Evolutionary conservation across 306 rosid genomes (phyloP), one percentile per base, ranked within the genome.

Genomic region (Pachyrhizus erosus): DNA sequence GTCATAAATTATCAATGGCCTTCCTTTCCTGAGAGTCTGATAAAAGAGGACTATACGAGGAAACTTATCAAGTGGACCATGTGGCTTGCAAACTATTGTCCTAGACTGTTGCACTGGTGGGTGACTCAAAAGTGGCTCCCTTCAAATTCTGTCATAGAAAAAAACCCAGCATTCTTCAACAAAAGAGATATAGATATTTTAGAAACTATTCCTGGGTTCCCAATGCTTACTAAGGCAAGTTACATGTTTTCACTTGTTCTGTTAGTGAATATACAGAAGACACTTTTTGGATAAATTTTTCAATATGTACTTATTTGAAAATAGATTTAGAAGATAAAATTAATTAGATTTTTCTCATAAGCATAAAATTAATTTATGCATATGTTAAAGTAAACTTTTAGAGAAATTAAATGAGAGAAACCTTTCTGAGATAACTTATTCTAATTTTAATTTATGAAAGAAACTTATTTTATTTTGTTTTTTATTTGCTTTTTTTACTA

Each of bases 91-190:
- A 87, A 84, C 2, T 86, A 84, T 85, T 85, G 80, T 37, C 98
- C 99, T 5, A 87, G 81, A 15, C 80, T 95, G 0, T 78, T 95
- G 68, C 88, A 87, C 40, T 95, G 99, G 99, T 90, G 94, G 97
- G 92, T 87, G 18, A 87, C 91, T 77, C 99, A 88, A 70, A 95
- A 90, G 72, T 95, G 97, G 97, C 89, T 95, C 70, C 99, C 99
- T 84, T 90, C 99, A 72, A 88, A 91, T 89, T 90, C 98, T 79
- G 97, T 90, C 75, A 73, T 90, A 78, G 94, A 91, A 80, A 87
- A 85, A 83, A 93, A 88, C 65, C 94, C 97, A 0, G 80, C 88
- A 18, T 89, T 91, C 79, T 95, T 95, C 90, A 95, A 92, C 90
- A 76, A 29, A 52, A 86, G 88, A 85, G 99, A 95, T 61, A 82